Evolutionary conservation across 805 yeast species (phyloP).

Genomic region (Suhomyces xylopsoci): DNA sequence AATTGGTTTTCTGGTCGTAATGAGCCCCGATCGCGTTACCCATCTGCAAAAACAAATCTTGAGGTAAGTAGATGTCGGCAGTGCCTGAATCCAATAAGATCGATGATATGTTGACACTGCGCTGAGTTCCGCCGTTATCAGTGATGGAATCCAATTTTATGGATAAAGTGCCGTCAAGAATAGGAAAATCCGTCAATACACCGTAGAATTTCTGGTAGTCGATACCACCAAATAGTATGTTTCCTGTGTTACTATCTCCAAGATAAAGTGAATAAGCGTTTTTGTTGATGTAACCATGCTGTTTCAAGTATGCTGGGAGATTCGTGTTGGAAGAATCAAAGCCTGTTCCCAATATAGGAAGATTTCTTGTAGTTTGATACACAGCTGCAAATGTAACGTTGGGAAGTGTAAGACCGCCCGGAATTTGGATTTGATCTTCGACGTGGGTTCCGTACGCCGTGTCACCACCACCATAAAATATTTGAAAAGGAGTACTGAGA

Average conservation of each 20-base stretch:
- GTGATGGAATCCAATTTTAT: not conserved
- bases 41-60: slow-evolving; percentile 7
- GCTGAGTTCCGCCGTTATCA: not conserved
- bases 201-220: slow-evolving; percentile 1
- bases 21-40: slow-evolving; percentile 9
- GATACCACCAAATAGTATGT: slow-evolving; percentile 1
- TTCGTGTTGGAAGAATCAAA: not conserved
- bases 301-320: slow-evolving; percentile 1
- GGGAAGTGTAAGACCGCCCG: slow-evolving; percentile 2
- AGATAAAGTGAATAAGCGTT: slow-evolving; percentile 2
- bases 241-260: not conserved
- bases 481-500: not conserved
- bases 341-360: not conserved
- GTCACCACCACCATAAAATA: slow-evolving; percentile 3
- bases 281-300: not conserved
- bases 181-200: not conserved
- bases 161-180: not conserved
- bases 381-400: slow-evolving; percentile 9
- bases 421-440: slow-evolving; percentile 6
- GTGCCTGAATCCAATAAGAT: slow-evolving; percentile 19
- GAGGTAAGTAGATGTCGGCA: slow-evolving; percentile 16
- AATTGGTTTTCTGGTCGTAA: not conserved
- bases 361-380: not conserved
- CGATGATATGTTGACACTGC: not conserved
- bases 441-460: slow-evolving; percentile 6